Base-by-base conservation (phyloP, 108 stramenopile genomes). In the Skeletonema tropicum region DNA sequence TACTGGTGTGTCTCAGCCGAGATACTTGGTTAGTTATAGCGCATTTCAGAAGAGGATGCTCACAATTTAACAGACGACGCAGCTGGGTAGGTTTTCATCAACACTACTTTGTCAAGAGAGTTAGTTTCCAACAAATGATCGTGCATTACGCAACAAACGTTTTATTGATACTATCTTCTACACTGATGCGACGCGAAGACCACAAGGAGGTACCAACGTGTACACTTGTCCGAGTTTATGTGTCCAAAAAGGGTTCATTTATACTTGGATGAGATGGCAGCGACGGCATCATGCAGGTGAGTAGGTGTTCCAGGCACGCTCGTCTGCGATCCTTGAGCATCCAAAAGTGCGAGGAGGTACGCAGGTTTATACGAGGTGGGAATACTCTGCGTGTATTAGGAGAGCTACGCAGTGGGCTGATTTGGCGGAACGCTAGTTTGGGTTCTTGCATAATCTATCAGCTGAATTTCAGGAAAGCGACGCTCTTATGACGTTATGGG, bases 401-500 rank as follows among this genome's bases (percentile, higher is more conserved):
- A 55, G 76, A 64, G 42, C 17, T 2, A 82, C 81, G 2, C 82
- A 70, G 45, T 75, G 78, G 82, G 66, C 70, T 25, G 73, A 86
- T 55, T 32, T 60, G 30, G 78, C 82, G 10, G 78, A 86, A 39
- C 60, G 70, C 0, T 86, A 76, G 39, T 66, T 83, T 30, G 82
- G 86, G 2, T n/a, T 86, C 12, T 8, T 83, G 21, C 80, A 83
- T 39, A 62, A 70, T 32, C 77, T 72, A 0, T 70, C 0, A 9
- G 73, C 77, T 8, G 82, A 80, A 31, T 70, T 86, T 74, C 29
- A 49, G 8, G 71, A 67, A 14, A 58, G 55, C 10, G 3, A 82
- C 25, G 68, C 66, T 12, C 83, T 64, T 6, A n/a, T 73, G 21
- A 13, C 63, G n/a, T 60, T 84, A 1, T 87, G 86, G 86, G 77